phyloP scores from a whole-genome alignment of 83 land plant species.

The Diphasiastrum complanatum region DNA sequence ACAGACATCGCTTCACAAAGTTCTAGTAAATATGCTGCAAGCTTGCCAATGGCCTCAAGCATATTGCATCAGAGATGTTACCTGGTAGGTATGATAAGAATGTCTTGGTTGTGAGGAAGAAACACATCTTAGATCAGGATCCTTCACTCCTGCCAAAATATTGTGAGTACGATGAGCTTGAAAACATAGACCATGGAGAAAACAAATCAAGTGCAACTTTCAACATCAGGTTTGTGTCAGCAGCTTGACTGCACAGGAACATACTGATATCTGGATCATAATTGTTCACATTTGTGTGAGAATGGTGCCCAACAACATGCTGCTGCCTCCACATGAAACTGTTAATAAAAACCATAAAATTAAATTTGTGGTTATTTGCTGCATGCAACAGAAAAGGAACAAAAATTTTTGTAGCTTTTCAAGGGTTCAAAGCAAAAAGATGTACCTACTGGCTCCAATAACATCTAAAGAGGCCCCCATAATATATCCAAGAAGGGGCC shows the following conservation, averaged over 20 bases:
- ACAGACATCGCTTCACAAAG: background rate
- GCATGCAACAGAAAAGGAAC: background rate
- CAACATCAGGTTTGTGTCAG: background rate
- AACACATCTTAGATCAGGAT: conserved; percentile 45
- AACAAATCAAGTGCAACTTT: background rate
- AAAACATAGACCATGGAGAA: too few species aligned
- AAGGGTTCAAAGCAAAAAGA: background rate
- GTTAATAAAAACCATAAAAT: background rate
- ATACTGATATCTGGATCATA: conserved; percentile 50
- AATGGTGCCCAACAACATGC: conserved; percentile 54
- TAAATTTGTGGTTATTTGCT: background rate
- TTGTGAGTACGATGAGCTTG: background rate
- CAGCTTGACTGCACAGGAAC: conserved; percentile 1
- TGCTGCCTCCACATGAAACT: conserved; percentile 59
- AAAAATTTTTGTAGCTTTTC: too few species aligned
- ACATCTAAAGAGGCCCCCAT: conserved; percentile 45
- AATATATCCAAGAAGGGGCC: conserved; percentile 31
- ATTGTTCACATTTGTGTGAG: conserved; percentile 44
- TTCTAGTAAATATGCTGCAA: background rate
- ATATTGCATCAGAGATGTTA: background rate
- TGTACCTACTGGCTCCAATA: conserved; percentile 48
- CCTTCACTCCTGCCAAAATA: conserved; percentile 40
- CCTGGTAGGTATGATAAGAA: conserved; percentile 42
- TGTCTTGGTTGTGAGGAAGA: conserved; percentile 37
- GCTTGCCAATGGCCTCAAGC: background rate